Evolutionary conservation across 2,329 filamentous ascomycete genomes (phyloP), one percentile per base, ranked within the genome.

Genomic region (Kalaharituber pfeilii): DNA sequence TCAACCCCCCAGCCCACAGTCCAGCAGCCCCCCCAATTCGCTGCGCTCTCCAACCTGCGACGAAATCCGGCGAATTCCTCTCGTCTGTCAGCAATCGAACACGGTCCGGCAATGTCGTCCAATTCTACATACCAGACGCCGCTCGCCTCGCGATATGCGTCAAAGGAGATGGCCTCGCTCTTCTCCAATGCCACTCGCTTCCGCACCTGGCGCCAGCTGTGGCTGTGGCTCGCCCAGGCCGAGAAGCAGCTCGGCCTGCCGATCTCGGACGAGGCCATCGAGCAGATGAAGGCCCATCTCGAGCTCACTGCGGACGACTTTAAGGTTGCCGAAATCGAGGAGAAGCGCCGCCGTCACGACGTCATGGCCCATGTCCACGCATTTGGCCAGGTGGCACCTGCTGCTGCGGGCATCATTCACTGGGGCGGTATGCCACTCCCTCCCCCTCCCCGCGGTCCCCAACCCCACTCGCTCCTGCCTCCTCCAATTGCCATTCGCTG

Each of bases 401-500:
- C 78, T 29, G 86, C 86, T 8, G 84, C 83, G 13, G 84, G 84
- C 29, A 84, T 91, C 62, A 89, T 94, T 57, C 87, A 94, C 67
- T 79, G 76, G 67, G 64, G 61, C 36, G 60, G 53, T 59, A 53
- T 33, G 55, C 56, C 33, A n/a, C n/a, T n/a, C n/a, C n/a, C n/a
- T n/a, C n/a, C n/a, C n/a, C n/a, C n/a, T n/a, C n/a, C n/a, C n/a
- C n/a, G n/a, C n/a, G n/a, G n/a, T n/a, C 33, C 20, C 15, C 13
- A 15, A 39, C 33, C 30, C 6, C 30, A 2, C 30, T 18, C 18
- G 30, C 30, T 6, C 3, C 18, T 7, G 13, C 15, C 20, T 13
- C 33, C 5, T 15, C 5, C 33, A 39, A 39, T 3, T 39, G 13
- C 33, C 4, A 4, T 39, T n/a, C n/a, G 2, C 15, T 39, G 4